These are phyloP conservation scores for Cudoniella acicularis DNA, from an alignment of 495 filamentous ascomycete species.

Conservation along the genomic window DNA sequence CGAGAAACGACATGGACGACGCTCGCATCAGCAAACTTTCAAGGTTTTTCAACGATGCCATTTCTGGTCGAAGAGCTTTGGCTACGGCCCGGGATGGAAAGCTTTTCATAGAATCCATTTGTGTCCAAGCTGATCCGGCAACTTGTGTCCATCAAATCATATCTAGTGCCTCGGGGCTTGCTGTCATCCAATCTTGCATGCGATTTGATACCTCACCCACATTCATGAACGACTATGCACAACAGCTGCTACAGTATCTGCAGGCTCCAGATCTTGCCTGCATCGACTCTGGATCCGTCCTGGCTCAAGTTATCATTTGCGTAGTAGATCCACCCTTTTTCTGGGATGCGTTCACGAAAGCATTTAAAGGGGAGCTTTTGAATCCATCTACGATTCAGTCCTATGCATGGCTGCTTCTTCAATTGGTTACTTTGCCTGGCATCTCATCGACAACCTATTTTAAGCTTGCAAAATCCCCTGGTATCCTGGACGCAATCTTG, in stretches of 20 bases:
- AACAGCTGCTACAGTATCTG: conserved; percentile 34
- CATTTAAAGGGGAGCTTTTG: conserved; percentile 38
- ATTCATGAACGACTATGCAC: conserved; percentile 50
- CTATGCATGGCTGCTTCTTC: conserved; percentile 58
- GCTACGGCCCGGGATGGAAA: conserved; percentile 32
- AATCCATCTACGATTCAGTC: conserved; percentile 34
- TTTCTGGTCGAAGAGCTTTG: conserved; percentile 32
- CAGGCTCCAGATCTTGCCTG: conserved; percentile 44
- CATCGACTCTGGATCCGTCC: conserved; percentile 51
- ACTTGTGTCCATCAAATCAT: conserved; percentile 54
- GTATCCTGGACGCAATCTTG: conserved; percentile 4
- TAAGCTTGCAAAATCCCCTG: conserved; percentile 5
- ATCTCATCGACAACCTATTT: background rate
- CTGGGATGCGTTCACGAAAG: conserved; percentile 52
- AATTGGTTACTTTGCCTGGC: conserved; percentile 48
- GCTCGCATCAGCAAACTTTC: conserved; percentile 2
- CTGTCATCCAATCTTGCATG: conserved; percentile 44
- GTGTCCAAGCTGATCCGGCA: conserved; percentile 41
- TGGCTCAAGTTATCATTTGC: conserved; percentile 46
- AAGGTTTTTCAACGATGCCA: conserved; percentile 31
- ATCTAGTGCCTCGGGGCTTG: conserved; percentile 41
- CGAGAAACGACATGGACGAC: background rate
- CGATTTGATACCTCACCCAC: conserved; percentile 41
- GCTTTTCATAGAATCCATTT: conserved; percentile 59
- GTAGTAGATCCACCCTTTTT: conserved; percentile 58